These are phyloP conservation scores for Tylopilus orsonianus DNA, from an alignment of 1,284 basidiomycete species.

Conservation along the genomic window DNA sequence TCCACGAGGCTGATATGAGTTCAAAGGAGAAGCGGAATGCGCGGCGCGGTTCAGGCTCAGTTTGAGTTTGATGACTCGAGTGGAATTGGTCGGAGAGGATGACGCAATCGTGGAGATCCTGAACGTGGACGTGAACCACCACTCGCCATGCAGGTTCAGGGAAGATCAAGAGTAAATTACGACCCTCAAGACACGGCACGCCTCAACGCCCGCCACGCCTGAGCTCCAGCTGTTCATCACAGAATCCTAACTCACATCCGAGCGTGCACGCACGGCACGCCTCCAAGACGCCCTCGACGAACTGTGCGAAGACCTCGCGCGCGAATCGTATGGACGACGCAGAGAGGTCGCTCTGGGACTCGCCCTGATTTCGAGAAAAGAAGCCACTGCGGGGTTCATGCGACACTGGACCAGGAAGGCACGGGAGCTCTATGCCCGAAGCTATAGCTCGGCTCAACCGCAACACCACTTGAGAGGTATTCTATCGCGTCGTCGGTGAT, in stretches of 20 bases:
- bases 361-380: constrained; percentile 67
- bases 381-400: constrained; percentile 56
- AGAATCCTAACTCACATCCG: constrained; percentile 45
- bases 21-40: constrained; percentile 77
- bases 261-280: constrained; percentile 45
- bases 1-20: constrained; percentile 82
- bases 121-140: constrained; percentile 51
- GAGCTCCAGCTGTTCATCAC: no score
- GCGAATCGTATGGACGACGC: constrained; percentile 74
- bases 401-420: constrained; percentile 54
- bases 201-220: constrained; percentile 61
- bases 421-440: constrained; percentile 39
- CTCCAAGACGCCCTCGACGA: constrained; percentile 69
- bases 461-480: constrained; percentile 31
- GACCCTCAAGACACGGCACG: constrained; percentile 59
- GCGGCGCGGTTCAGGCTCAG: constrained; percentile 73
- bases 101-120: constrained; percentile 41
- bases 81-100: constrained; percentile 42
- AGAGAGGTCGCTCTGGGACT: constrained; percentile 73
- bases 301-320: constrained; percentile 68
- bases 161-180: constrained; percentile 60
- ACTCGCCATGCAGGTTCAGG: constrained; percentile 32
- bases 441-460: constrained; percentile 3
- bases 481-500: constrained; percentile 47
- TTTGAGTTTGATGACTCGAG: constrained; percentile 74